These are phyloP conservation scores for Pulveroboletus sp. DNA, from an alignment of 768 basidiomycete species.

Conservation along the genomic window DNA sequence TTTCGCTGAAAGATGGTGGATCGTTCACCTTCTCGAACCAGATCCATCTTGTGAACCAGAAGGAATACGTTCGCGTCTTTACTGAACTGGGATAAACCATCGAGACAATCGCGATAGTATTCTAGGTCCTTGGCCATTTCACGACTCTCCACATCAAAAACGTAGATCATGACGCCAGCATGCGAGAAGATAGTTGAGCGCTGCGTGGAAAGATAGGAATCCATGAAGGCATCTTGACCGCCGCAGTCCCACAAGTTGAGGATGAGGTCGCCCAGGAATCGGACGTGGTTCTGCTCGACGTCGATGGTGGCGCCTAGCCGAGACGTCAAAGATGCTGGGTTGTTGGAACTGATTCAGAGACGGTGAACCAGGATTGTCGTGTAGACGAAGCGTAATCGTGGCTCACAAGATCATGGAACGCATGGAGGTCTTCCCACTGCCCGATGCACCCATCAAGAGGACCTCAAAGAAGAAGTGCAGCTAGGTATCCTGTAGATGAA, in stretches of 20 bases:
- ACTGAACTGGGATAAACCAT: conserved; percentile 74
- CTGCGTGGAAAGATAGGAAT: conserved; percentile 90
- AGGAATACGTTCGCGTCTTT: conserved; percentile 85
- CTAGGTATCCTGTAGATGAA: background rate
- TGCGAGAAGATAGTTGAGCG: conserved; percentile 95
- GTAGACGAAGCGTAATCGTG: background rate
- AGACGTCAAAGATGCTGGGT: conserved; percentile 87
- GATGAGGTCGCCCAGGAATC: conserved; percentile 93
- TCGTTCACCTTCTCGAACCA: conserved; percentile 63
- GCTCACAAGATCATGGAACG: conserved; percentile 97
- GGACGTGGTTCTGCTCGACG: conserved; percentile 96
- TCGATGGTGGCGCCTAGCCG: conserved; percentile 96
- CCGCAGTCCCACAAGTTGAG: conserved; percentile 99
- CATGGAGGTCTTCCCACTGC: conserved; percentile 97
- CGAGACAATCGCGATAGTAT: conserved; percentile 91
- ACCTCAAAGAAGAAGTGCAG: conserved; percentile 50
- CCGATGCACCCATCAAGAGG: conserved; percentile 96
- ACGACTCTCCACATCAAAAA: conserved; percentile 90
- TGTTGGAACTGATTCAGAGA: conserved; percentile 68
- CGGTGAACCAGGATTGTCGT: conserved; percentile 4
- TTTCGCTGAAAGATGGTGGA: conserved; percentile 64
- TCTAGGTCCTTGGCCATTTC: conserved; percentile 84
- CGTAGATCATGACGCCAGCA: conserved; percentile 97
- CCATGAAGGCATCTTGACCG: conserved; percentile 97
- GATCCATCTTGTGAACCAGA: conserved; percentile 97